phyloP scores from a whole-genome alignment of 805 yeast genomes.

The Ogataea ramenticola region DNA sequence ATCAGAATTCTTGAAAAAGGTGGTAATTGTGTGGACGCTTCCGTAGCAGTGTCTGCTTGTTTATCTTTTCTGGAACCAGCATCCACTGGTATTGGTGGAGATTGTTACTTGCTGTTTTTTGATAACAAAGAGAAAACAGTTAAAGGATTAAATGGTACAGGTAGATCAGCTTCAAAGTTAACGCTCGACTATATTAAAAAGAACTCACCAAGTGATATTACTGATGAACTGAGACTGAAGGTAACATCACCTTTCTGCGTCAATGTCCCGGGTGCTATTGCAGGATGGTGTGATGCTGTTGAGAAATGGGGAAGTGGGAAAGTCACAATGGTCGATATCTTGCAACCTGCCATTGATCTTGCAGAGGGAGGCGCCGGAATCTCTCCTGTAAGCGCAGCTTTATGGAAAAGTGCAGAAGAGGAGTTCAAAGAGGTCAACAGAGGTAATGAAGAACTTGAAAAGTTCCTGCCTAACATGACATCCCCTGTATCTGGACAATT shows the following conservation, averaged over 20 bases:
- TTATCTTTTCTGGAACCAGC: conserved; percentile 50
- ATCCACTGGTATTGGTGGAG: conserved; percentile 63
- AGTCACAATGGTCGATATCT: conserved; percentile 47
- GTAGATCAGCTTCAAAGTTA: conserved; percentile 51
- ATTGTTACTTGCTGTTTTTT: conserved; percentile 58
- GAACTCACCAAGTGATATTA: conserved; percentile 32
- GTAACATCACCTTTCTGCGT: conserved; percentile 48
- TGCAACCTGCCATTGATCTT: conserved; percentile 59
- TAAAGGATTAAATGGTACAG: conserved; percentile 69
- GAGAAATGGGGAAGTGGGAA: conserved; percentile 70
- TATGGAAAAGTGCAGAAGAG: conserved; percentile 38
- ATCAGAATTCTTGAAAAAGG: conserved; percentile 57
- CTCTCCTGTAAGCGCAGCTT: conserved; percentile 44
- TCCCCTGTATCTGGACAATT: conserved; percentile 58
- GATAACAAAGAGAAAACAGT: conserved; percentile 42
- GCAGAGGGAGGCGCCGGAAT: conserved; percentile 66
- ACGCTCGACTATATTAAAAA: conserved; percentile 40
- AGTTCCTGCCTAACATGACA: conserved; percentile 31
- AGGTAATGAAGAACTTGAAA: conserved; percentile 11
- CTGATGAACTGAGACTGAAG: conserved; percentile 40
- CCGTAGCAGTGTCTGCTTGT: conserved; percentile 52
- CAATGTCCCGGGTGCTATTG: conserved; percentile 74
- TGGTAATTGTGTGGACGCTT: conserved; percentile 67
- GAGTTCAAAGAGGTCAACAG: conserved; percentile 30
- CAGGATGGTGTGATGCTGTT: conserved; percentile 70